Evolutionary conservation across 352 stramenopile genomes (phyloP).

Genomic region (Pythium diclinum): DNA sequence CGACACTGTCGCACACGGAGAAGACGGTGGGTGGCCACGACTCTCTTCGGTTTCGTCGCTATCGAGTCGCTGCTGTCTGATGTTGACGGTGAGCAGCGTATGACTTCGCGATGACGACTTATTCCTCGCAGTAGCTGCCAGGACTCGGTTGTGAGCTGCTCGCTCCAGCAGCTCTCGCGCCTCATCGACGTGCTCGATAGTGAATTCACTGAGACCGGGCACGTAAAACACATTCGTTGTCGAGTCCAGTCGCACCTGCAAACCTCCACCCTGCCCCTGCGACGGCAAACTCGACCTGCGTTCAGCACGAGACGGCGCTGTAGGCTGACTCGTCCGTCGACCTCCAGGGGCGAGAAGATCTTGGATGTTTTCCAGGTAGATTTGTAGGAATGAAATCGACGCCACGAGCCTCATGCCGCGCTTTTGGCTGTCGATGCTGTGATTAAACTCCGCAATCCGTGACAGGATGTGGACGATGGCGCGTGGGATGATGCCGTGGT

Average conservation of each 20-base stretch:
- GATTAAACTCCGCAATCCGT: conserved; percentile 29
- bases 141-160: conserved; percentile 45
- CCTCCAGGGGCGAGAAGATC: conserved; percentile 26
- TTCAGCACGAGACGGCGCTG: not conserved
- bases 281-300: not conserved
- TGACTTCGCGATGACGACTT: conserved; percentile 71
- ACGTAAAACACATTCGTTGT: conserved; percentile 59
- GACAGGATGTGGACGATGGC: conserved; percentile 50
- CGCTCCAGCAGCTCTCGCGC: conserved; percentile 44
- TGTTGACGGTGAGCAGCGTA: conserved; percentile 61
- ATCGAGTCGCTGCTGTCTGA: conserved; percentile 3
- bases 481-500: conserved; percentile 63
- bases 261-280: conserved; percentile 16
- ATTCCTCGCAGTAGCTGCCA: conserved; percentile 58
- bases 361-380: conserved; percentile 76
- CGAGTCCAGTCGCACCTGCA: conserved; percentile 44
- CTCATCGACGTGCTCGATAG: conserved; percentile 43
- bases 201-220: conserved; percentile 49
- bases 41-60: conserved; percentile 14
- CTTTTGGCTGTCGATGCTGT: conserved; percentile 1
- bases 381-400: conserved; percentile 65
- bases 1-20: conserved; percentile 39
- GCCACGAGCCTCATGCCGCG: conserved; percentile 18
- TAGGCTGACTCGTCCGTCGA: not conserved
- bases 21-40: not conserved